Evolutionary conservation across 2,329 filamentous ascomycete species (phyloP), one percentile per base, ranked within the genome.

Genomic region (Thielaviopsis cerberus): DNA sequence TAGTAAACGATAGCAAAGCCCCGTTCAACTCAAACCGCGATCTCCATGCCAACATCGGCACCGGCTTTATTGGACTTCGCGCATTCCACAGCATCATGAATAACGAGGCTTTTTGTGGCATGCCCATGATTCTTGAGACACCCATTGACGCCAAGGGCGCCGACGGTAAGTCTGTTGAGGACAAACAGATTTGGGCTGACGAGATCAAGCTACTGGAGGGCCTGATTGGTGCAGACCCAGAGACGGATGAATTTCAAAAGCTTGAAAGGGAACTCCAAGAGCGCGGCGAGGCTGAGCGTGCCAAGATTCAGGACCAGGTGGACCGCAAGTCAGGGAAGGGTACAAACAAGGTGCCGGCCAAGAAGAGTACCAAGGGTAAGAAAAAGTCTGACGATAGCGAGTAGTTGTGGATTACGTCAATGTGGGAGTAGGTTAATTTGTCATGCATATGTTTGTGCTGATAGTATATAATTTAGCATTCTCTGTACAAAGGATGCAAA

Each of bases 61-160:
- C 89, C 0, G 92, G 92, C 1, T 98, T 94, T 67, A 76, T 98
- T 0, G 92, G 92, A 0, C 76, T 98, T 17, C 80, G 86, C 23
- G 86, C 90, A 1, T 98, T 98, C 69, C 88, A 95, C 71, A 88
- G 83, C 66, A 73, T 98, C 61, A 84, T 97, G 75, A 97, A 97
- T 69, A 82, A 88, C 65, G 74, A 77, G 25, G 74, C 80, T 1
- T 85, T 97, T 61, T 79, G 85, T 63, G 81, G 81, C 25, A 71
- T 96, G 65, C 92, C 92, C 3, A 88, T 98, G 81, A 83, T 98
- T 1, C 78, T 98, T 7, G 92, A 98, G 73, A 98, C 92, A n/a
- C 92, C 92, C 5, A 91, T 92, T 62, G 88, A 94, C 62, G 76
- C 77, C 41, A 79, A 80, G 52, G 82, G 79, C 20, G 72, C 75